These are phyloP conservation scores for Pseudocercospora eumusae DNA, from an alignment of 2,329 filamentous ascomycete genomes.

Conservation along the genomic window DNA sequence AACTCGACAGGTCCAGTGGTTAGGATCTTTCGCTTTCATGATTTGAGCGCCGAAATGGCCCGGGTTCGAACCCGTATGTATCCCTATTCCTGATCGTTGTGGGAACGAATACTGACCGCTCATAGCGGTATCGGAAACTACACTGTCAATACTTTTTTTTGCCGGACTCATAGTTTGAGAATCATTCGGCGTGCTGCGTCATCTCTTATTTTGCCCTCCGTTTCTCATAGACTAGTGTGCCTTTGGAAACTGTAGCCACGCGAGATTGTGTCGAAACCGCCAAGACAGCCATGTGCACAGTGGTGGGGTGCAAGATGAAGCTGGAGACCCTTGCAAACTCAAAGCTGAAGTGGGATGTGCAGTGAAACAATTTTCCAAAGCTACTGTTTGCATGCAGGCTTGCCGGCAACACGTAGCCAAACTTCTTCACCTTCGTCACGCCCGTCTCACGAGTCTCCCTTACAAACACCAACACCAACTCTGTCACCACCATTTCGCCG, in stretches of 20 bases:
- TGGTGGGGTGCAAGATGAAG: neutral
- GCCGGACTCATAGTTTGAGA: neutral
- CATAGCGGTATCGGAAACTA: neutral
- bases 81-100: no score
- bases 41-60: neutral
- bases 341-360: slow-evolving; percentile 5
- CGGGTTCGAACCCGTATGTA: neutral
- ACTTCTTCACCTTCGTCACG: neutral
- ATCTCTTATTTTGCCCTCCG: neutral
- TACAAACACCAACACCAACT: slow-evolving; percentile 30
- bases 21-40: neutral
- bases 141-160: neutral
- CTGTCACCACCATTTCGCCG: slow-evolving; percentile 24
- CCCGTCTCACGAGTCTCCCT: slow-evolving; percentile 1
- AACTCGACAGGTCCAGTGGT: neutral
- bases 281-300: slow-evolving; percentile 1
- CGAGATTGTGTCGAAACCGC: neutral
- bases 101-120: no score
- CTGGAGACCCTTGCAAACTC: neutral
- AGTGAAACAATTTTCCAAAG: slow-evolving; percentile 7
- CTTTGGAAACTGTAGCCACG: neutral
- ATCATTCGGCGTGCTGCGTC: neutral
- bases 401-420: neutral
- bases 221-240: neutral
- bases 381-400: neutral